Conservation (phyloP, 768 basidiomycete species). For the Polyporus arcularius region DNA sequence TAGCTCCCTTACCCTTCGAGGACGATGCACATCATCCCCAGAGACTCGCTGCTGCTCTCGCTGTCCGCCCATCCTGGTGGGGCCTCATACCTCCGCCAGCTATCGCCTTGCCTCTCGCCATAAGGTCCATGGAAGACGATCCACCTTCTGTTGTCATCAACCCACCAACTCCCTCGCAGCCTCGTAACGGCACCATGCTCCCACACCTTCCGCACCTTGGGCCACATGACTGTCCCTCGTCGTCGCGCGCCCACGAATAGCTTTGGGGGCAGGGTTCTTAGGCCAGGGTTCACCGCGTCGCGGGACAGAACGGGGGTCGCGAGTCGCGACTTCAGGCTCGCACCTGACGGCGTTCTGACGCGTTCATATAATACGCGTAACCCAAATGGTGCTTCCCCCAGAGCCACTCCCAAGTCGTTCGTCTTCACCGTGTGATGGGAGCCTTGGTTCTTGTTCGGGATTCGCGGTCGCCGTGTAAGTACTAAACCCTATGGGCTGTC, state of each 20-base stretch:
- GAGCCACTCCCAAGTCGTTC: too few species aligned
- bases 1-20: not conserved
- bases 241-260: not conserved
- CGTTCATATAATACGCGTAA: too few species aligned
- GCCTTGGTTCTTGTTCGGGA: too few species aligned
- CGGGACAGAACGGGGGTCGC: too few species aligned
- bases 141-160: slow-evolving; percentile 6
- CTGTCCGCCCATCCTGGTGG: too few species aligned
- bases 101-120: not conserved
- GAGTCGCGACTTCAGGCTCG: too few species aligned
- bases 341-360: too few species aligned
- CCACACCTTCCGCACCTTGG: slow-evolving; percentile 14
- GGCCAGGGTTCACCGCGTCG: not conserved
- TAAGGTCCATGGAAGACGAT: not conserved
- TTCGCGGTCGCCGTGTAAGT: too few species aligned
- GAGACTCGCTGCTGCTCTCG: not conserved
- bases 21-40: not conserved
- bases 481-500: too few species aligned
- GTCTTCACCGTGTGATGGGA: too few species aligned
- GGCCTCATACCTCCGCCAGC: not conserved
- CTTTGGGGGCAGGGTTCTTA: not conserved
- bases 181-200: slow-evolving; percentile 10
- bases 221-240: slow-evolving; percentile 7
- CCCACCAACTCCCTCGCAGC: not conserved
- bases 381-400: too few species aligned